Percentiles rank a stretch among this genome's conserved stretches.
These are phyloP conservation scores for Candida maris DNA, from an alignment of 805 yeast genomes.

Conservation along the genomic window DNA sequence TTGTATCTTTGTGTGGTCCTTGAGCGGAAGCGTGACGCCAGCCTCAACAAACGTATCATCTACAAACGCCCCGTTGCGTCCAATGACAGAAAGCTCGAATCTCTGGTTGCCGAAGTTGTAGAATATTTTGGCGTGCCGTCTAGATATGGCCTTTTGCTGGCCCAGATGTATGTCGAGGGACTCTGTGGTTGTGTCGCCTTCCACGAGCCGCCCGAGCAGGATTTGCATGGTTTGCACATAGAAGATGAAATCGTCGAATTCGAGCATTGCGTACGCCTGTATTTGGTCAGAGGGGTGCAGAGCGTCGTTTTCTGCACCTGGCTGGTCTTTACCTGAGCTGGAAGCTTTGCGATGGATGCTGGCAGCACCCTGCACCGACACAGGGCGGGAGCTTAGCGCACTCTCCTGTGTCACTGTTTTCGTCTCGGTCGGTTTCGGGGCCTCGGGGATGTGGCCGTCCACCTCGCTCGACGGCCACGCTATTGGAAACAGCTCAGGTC, in stretches of 20 bases:
- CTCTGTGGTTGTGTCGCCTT: conserved; percentile 49
- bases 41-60: conserved; percentile 86
- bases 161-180: conserved; percentile 92
- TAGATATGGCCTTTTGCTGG: conserved; percentile 85
- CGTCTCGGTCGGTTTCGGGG: conserved; percentile 2
- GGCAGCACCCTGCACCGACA: conserved; percentile 37
- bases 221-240: conserved; percentile 96
- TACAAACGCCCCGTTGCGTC: conserved; percentile 96
- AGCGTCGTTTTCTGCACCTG: conserved; percentile 9
- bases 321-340: not conserved
- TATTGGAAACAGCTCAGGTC: conserved; percentile 1
- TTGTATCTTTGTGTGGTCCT: conserved; percentile 80
- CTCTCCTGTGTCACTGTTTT: conserved; percentile 12
- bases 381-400: conserved; percentile 14
- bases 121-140: conserved; percentile 93
- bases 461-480: conserved; percentile 1
- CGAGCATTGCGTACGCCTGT: conserved; percentile 71
- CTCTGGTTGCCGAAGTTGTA: conserved; percentile 95
- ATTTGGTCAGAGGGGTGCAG: conserved; percentile 30
- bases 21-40: conserved; percentile 86
- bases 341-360: conserved; percentile 21
- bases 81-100: conserved; percentile 86
- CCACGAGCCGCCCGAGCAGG: conserved; percentile 84
- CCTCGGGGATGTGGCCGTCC: not conserved
- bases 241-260: conserved; percentile 89